These are phyloP conservation scores for Arthonia radiata DNA, from an alignment of 495 filamentous ascomycete genomes.

Conservation along the genomic window DNA sequence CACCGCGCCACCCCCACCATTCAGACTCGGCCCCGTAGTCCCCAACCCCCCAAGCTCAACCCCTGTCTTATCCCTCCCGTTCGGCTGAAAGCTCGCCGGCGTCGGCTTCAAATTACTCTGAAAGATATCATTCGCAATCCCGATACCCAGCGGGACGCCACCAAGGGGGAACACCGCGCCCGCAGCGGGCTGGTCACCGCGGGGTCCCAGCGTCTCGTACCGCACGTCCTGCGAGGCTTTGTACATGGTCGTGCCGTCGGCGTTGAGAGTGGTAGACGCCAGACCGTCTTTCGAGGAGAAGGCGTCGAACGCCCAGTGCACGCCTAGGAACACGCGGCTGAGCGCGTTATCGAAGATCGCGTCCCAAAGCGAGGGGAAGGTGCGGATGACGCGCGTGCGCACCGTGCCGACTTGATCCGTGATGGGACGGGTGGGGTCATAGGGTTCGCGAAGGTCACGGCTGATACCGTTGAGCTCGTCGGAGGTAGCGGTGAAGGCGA, in stretches of 20 bases:
- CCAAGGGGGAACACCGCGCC: conserved; percentile 10
- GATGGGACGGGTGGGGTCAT: conserved; percentile 11
- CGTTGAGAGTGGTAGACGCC: conserved; percentile 3
- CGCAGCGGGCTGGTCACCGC: conserved; percentile 7
- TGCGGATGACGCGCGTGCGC: conserved; percentile 7
- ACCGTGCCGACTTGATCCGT: conserved; percentile 12
- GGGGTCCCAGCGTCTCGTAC: conserved; percentile 7
- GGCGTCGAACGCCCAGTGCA: conserved; percentile 16
- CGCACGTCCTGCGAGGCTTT: conserved; percentile 7
- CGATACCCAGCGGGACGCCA: conserved; percentile 15
- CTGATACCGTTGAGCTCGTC: conserved; percentile 15
- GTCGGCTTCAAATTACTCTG: conserved; percentile 10
- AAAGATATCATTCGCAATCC: conserved; percentile 16
- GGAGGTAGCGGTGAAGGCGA: conserved; percentile 10
- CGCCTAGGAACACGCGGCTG: conserved; percentile 13
- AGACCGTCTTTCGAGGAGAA: conserved; percentile 10
- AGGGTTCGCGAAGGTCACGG: conserved; percentile 11
- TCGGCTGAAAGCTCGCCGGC: conserved; percentile 8
- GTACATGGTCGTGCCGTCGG: conserved; percentile 7
- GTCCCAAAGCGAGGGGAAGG: conserved; percentile 11
- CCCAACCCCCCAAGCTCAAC: too few species aligned
- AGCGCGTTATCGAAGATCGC: conserved; percentile 14
- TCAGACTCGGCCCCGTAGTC: too few species aligned
- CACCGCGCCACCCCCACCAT: too few species aligned
- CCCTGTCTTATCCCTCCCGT: too few species aligned